Evolutionary conservation across 441 rosid species (phyloP), one percentile per base, ranked within the genome.

Genomic region (Populus tomentosa): DNA sequence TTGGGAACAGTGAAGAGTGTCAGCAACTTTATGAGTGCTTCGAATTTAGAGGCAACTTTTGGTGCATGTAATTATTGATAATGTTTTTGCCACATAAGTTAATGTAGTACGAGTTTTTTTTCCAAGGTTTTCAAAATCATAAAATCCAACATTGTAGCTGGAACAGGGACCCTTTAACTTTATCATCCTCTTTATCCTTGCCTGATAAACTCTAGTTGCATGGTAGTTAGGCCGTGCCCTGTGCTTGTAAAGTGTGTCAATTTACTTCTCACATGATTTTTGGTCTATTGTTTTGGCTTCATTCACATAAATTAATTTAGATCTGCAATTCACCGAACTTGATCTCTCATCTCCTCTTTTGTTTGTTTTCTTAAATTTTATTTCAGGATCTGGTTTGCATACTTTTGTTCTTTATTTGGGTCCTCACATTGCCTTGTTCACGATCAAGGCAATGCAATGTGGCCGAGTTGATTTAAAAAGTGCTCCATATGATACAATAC

Each of bases 331-430:
- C 11, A 62, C 26, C 3, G 26, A 24, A 10, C 24, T 24, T 62
- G 66, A 62, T 62, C 23, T 21, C 23, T 61, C 21, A 24, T 62
- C 26, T 62, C 36, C 35, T 33, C 18, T 6, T 42, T 62, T 9
- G n/a, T 35, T 40, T 33, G 62, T 2, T n/a, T 10, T 24, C 20
- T 73, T 36, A 24, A 23, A 20, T 65, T 70, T 38, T 66, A 26
- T 85, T 78, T 72, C 90, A 96, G 99, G 99, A 71, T 96, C 99
- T 78, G 99, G 98, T 78, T 82, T 96, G 88, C 99, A 96, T 84
- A 96, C 99, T 35, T 96, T 94, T 88, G 97, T 94, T 80, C 98
- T 96, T 53, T 96, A 96, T 86, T 86, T 96, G 85, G 99, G 99
- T 75, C 99, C 99, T 70, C 99, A 94, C 76, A 88, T 96, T 80